Conservation (phyloP, 768 basidiomycete genomes). For the Russula dissimulans region DNA sequence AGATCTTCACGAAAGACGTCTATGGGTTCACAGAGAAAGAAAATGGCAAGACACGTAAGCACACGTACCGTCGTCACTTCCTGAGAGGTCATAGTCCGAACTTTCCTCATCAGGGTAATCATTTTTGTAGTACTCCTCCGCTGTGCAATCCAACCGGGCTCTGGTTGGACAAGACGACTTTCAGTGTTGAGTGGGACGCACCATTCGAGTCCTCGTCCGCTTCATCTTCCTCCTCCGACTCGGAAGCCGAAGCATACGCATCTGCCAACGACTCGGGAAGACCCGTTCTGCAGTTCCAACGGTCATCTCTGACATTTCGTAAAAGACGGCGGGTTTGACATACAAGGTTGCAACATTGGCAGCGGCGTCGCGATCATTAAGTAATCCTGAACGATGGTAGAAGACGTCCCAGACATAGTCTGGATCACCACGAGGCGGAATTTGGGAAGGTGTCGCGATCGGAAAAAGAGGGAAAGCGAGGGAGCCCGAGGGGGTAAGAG, state of each 20-base stretch:
- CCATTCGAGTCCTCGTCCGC: slow-evolving; percentile 84
- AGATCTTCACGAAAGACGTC: not conserved
- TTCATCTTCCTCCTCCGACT: slow-evolving; percentile 61
- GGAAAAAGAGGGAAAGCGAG: not conserved
- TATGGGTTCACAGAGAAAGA: not conserved
- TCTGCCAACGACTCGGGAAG: slow-evolving; percentile 50
- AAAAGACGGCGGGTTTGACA: slow-evolving; percentile 21
- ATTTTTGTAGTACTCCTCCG: slow-evolving; percentile 78
- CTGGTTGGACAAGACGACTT: not conserved
- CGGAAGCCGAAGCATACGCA: slow-evolving; percentile 42
- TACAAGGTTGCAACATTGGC: slow-evolving; percentile 58
- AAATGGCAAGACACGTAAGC: not conserved
- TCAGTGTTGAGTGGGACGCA: slow-evolving; percentile 23
- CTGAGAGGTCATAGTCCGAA: slow-evolving; percentile 24
- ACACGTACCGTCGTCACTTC: slow-evolving; percentile 21
- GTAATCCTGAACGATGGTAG: slow-evolving; percentile 55
- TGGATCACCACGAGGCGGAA: slow-evolving; percentile 23
- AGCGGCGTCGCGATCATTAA: slow-evolving; percentile 49
- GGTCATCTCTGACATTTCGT: not conserved
- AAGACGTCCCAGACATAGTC: slow-evolving; percentile 86
- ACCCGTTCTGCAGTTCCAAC: slow-evolving; percentile 40
- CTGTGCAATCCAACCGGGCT: slow-evolving; percentile 28
- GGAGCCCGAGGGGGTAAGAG: slow-evolving; percentile 9
- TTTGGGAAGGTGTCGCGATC: slow-evolving; percentile 1
- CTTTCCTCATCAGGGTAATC: slow-evolving; percentile 71